These are phyloP conservation scores for Rubus idaeus DNA, from an alignment of 306 rosid genomes.

Conservation along the genomic window DNA sequence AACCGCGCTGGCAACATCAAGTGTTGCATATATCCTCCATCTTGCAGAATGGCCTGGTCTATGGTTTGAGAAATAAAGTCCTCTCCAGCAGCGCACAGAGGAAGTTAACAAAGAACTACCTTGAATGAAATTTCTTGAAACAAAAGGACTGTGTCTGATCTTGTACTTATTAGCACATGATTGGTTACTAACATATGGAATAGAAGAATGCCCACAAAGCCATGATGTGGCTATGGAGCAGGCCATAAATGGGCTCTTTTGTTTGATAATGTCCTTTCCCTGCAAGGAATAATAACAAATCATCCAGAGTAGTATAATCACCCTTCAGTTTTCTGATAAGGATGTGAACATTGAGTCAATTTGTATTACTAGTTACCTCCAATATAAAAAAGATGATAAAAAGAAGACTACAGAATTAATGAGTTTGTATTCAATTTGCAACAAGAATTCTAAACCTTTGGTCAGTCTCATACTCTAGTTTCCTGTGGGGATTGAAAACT, in stretches of 20 bases:
- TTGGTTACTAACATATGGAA: slow-evolving; percentile 35
- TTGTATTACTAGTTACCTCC: not conserved
- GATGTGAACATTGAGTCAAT: not conserved
- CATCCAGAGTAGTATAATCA: slow-evolving; percentile 12
- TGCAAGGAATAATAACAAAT: slow-evolving; percentile 32
- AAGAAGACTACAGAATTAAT: not conserved
- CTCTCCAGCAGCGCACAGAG: slow-evolving; percentile 29
- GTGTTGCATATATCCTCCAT: slow-evolving; percentile 40
- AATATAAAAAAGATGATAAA: not conserved
- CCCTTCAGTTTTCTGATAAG: not conserved
- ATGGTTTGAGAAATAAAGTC: slow-evolving; percentile 37
- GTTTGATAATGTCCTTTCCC: slow-evolving; percentile 42
- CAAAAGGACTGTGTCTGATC: slow-evolving; percentile 32
- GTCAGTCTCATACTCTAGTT: not conserved
- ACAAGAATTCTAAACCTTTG: not conserved
- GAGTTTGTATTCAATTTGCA: not conserved
- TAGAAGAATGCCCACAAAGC: slow-evolving; percentile 40
- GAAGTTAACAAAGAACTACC: slow-evolving; percentile 25
- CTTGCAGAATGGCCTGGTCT: slow-evolving; percentile 38
- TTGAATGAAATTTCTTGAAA: slow-evolving; percentile 36
- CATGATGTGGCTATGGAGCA: slow-evolving; percentile 32
- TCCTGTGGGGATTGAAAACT: slow-evolving; percentile 1
- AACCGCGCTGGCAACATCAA: slow-evolving; percentile 72
- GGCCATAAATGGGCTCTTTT: slow-evolving; percentile 32
- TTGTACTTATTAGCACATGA: slow-evolving; percentile 31